Base-by-base conservation (phyloP, 2,329 filamentous ascomycete genomes). In the Pseudofabraea citricarpa region DNA sequence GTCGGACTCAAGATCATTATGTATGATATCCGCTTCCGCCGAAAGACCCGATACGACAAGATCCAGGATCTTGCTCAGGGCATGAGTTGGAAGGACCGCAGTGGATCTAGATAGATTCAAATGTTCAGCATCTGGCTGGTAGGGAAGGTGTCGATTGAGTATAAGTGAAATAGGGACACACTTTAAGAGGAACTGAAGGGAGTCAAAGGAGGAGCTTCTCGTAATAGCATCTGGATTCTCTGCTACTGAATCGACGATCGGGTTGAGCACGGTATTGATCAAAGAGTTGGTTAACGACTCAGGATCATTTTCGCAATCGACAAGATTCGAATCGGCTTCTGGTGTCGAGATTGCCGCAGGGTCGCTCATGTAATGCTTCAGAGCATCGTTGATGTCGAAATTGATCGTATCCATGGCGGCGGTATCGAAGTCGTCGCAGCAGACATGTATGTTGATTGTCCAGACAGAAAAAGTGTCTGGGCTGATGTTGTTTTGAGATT, bases 331-430 rank as follows among this genome's bases (percentile, higher is more conserved):
- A 56, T 93, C 86, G 44, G 90, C 93, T 64, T 97, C 91, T 33
- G 87, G 83, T 2, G 90, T 96, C 6, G 85, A 74, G 44, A 97
- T 86, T 29, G 81, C 79, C 36, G 82, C 74, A 7, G 93, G 91
- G 64, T 97, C 91, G 68, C 89, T 94, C 78, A 96, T 87, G 69
- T 96, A 98, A 64, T 88, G 80, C 74, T 95, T 96, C 66, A 97
- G 85, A 53, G 90, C 89, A 72, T 95, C 86, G 65, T 96, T 95
- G 67, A 98, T 88, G 66, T 97, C 88, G 70, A 98, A 98, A 60
- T 84, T 78, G 63, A 90, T 78, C 71, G 86, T 86, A 60, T 74
- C 85, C 82, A 85, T 85, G 63, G 52, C 65, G 57, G 60, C 43
- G 49, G 47, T 37, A 36, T 40, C 32, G 41, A 49, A 45, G 37